A percentile compares a stretch with the other conserved stretches of the same genome.
phyloP scores from a whole-genome alignment of 306 rosid genomes.

The Calophaca sinica region DNA sequence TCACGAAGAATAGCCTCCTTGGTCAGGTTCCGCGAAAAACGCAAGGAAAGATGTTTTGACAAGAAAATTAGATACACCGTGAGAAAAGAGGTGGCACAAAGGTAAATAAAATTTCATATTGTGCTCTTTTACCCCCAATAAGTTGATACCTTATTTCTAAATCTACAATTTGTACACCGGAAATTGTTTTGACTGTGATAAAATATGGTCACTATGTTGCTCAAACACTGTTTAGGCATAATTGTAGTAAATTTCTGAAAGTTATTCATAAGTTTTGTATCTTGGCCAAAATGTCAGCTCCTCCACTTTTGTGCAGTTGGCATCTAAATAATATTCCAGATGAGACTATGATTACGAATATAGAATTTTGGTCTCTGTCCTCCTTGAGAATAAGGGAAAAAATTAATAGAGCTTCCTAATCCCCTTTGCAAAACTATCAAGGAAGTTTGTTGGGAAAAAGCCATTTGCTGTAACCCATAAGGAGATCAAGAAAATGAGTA shows the following conservation, averaged over 20 bases:
- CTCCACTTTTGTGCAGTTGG: slow-evolving; percentile 12
- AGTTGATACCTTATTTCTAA: slow-evolving; percentile 27
- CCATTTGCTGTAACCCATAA: slow-evolving; percentile 4
- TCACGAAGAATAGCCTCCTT: slow-evolving; percentile 95
- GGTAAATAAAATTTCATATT: slow-evolving; percentile 56
- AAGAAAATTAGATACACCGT: slow-evolving; percentile 95
- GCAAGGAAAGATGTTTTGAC: slow-evolving; percentile 97
- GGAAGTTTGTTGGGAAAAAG: slow-evolving; percentile 23
- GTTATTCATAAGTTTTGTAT: slow-evolving; percentile 31
- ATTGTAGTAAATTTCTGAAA: slow-evolving; percentile 4
- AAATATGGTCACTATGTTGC: slow-evolving; percentile 11
- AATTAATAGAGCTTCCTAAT: slow-evolving; percentile 8
- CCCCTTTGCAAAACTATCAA: neutral
- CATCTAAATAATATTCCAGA: slow-evolving; percentile 35
- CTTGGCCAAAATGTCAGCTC: slow-evolving; percentile 13
- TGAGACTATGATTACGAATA: slow-evolving; percentile 5
- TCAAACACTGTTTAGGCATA: slow-evolving; percentile 1
- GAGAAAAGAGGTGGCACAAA: slow-evolving; percentile 97
- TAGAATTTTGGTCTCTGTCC: neutral
- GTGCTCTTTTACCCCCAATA: neutral
- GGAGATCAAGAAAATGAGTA: slow-evolving; percentile 8
- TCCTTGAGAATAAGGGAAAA: slow-evolving; percentile 20
- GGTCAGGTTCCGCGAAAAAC: slow-evolving; percentile 94
- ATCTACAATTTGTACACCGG: neutral
- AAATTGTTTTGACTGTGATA: slow-evolving; percentile 18